phyloP scores from a whole-genome alignment of 2,329 filamentous ascomycete species.

The Lecanicillium sp. region DNA sequence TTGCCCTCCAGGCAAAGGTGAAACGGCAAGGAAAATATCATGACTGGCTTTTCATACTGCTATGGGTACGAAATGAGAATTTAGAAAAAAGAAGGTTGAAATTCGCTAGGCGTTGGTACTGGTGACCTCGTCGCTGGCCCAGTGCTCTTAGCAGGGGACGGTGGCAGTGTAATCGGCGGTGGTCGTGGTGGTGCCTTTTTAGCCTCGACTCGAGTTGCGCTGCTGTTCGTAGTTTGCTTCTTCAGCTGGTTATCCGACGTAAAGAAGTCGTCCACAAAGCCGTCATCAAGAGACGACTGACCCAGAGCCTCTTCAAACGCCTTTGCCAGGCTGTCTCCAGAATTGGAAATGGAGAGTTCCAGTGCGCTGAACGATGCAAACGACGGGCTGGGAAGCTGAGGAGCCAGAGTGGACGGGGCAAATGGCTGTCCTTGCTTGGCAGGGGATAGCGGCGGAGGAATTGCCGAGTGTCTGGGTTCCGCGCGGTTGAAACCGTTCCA shows the following conservation, averaged over 20 bases:
- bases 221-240: constrained; percentile 1
- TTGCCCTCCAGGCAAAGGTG: neutral
- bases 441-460: constrained; percentile 25
- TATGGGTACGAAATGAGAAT: too few relatives aligned
- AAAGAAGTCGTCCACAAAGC: constrained; percentile 10
- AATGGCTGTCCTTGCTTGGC: constrained; percentile 14
- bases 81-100: constrained; percentile 3
- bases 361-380: constrained; percentile 28
- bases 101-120: neutral
- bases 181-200: constrained; percentile 25
- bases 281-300: constrained; percentile 1
- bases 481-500: constrained; percentile 21
- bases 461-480: constrained; percentile 23
- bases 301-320: constrained; percentile 18
- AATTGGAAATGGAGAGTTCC: constrained; percentile 24
- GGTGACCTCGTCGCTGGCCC: constrained; percentile 2
- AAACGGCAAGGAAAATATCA: too few relatives aligned
- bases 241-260: constrained; percentile 9
- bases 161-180: constrained; percentile 20
- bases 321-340: constrained; percentile 22
- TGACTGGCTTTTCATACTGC: too few relatives aligned
- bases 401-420: constrained; percentile 20
- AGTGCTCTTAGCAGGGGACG: constrained; percentile 9
- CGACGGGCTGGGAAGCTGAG: constrained; percentile 27
- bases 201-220: constrained; percentile 20